Conservation (phyloP, 1,284 basidiomycete genomes). For the Athelia sp. region DNA sequence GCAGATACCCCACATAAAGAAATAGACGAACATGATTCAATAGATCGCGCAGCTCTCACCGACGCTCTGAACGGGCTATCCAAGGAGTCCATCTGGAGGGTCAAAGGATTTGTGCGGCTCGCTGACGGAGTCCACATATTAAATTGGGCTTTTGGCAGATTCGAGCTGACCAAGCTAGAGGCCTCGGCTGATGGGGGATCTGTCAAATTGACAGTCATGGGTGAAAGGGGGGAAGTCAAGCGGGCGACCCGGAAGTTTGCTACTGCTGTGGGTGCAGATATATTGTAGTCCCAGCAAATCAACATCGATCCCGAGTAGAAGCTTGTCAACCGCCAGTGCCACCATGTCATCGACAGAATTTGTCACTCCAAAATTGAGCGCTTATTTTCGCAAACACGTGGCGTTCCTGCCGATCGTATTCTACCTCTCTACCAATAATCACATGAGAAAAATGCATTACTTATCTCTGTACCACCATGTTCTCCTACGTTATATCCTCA, state of each 20-base stretch:
- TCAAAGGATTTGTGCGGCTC: conserved; percentile 80
- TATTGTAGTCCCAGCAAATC: no score
- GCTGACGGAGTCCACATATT: conserved; percentile 51
- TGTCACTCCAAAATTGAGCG: no score
- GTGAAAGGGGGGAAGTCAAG: conserved; percentile 76
- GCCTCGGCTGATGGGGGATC: conserved; percentile 27
- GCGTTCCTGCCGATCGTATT: no score
- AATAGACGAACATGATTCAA: conserved; percentile 6
- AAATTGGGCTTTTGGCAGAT: conserved; percentile 90
- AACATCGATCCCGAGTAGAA: no score
- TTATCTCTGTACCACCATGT: conserved; percentile 35
- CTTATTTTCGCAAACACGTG: no score
- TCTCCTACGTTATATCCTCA: conserved; percentile 51
- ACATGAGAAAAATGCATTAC: no score
- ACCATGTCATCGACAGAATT: no score
- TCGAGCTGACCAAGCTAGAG: conserved; percentile 56
- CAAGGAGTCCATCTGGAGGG: conserved; percentile 68
- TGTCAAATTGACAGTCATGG: conserved; percentile 79
- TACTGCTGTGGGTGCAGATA: conserved; percentile 38
- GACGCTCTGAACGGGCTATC: conserved; percentile 49
- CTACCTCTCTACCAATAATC: no score
- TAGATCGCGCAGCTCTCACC: conserved; percentile 30
- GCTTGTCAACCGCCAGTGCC: no score
- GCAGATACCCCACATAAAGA: not conserved
- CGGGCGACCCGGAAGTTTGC: conserved; percentile 55